Conservation (phyloP, 495 filamentous ascomycete species). For the Penicillium cataractarum region DNA sequence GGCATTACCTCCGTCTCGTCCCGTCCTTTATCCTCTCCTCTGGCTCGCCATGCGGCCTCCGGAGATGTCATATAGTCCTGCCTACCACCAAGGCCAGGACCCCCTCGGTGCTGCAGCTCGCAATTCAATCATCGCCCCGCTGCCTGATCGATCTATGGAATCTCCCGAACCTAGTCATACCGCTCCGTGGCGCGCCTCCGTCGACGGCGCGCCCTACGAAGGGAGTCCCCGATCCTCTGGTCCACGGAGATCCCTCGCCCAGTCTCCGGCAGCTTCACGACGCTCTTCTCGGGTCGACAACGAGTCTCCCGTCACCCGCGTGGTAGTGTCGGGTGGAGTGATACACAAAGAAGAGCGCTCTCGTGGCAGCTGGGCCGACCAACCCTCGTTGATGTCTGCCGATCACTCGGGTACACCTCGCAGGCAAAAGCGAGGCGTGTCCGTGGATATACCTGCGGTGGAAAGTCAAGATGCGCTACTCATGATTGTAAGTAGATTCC, state of each 20-base stretch:
- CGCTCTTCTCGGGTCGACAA: constrained; percentile 25
- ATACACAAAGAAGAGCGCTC: constrained; percentile 39
- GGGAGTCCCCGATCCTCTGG: constrained; percentile 23
- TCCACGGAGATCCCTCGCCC: constrained; percentile 21
- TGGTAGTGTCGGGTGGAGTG: constrained; percentile 34
- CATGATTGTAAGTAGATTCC: constrained; percentile 39
- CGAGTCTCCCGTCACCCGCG: constrained; percentile 29
- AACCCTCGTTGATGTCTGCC: constrained; percentile 46
- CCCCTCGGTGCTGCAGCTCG: constrained; percentile 29
- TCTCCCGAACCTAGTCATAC: constrained; percentile 18
- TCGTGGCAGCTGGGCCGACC: constrained; percentile 43
- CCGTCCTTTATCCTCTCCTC: constrained; percentile 15
- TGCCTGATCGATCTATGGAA: constrained; percentile 28
- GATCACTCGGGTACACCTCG: constrained; percentile 37
- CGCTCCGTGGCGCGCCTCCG: constrained; percentile 17
- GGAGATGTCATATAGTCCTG: constrained; percentile 49
- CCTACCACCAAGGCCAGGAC: constrained; percentile 41
- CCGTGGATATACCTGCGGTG: constrained; percentile 29
- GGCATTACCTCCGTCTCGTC: constrained; percentile 22
- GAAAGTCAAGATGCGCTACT: constrained; percentile 42
- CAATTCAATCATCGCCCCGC: constrained; percentile 26
- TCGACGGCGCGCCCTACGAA: constrained; percentile 17
- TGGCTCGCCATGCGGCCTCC: constrained; percentile 40
- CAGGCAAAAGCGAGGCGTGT: constrained; percentile 33
- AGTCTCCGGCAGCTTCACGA: constrained; percentile 24